phyloP scores from a whole-genome alignment of 306 rosid species.

The Lablab purpureus region DNA sequence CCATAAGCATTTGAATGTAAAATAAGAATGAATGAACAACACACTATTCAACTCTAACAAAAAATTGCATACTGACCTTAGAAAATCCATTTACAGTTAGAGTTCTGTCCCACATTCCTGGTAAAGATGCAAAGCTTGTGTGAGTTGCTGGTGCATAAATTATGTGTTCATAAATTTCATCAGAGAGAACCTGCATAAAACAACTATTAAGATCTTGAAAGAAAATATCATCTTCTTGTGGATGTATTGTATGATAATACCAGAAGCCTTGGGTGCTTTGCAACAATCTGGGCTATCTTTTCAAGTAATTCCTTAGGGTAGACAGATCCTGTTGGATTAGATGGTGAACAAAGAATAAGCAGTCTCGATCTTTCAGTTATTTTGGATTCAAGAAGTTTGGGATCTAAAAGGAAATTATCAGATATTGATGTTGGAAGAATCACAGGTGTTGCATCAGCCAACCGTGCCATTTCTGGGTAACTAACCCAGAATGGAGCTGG shows the following conservation, averaged over 20 bases:
- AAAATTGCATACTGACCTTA: slow-evolving; percentile 60
- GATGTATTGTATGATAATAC: slow-evolving; percentile 54
- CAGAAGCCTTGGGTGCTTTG: slow-evolving; percentile 97
- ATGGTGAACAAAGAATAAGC: slow-evolving; percentile 90
- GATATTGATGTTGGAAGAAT: slow-evolving; percentile 79
- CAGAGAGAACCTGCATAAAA: slow-evolving; percentile 78
- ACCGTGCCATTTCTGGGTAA: slow-evolving; percentile 95
- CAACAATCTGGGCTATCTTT: slow-evolving; percentile 86
- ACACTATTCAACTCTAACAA: slow-evolving; percentile 2
- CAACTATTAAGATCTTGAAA: slow-evolving; percentile 36
- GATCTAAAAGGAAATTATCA: slow-evolving; percentile 80
- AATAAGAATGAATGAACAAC: slow-evolving; percentile 16
- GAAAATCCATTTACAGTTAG: slow-evolving; percentile 96
- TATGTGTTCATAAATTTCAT: slow-evolving; percentile 95
- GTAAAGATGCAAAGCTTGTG: slow-evolving; percentile 95
- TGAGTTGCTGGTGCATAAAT: slow-evolving; percentile 94
- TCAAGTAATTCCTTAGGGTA: slow-evolving; percentile 86
- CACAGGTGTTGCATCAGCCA: slow-evolving; percentile 96
- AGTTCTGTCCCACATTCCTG: slow-evolving; percentile 97
- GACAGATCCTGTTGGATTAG: slow-evolving; percentile 97
- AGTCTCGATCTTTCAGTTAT: slow-evolving; percentile 83
- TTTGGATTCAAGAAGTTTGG: slow-evolving; percentile 74
- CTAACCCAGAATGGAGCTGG: slow-evolving; percentile 98
- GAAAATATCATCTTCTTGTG: slow-evolving; percentile 16
- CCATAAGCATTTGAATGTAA: slow-evolving; percentile 14